Base-by-base conservation (phyloP, 768 basidiomycete species). In the Tulasnella sp. region DNA sequence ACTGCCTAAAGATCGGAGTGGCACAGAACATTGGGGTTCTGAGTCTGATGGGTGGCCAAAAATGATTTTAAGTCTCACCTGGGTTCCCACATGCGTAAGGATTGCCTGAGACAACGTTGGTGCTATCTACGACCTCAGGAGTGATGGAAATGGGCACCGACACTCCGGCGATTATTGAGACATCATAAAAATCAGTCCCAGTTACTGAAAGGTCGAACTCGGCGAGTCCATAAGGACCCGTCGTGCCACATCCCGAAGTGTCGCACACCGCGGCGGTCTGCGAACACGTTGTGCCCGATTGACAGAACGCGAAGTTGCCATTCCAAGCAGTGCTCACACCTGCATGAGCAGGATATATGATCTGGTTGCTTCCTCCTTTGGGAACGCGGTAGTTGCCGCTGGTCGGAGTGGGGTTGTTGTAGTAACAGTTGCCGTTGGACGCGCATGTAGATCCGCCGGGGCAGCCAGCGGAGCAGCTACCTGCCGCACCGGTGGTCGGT, bases 281-380 rank as follows among this genome's bases (percentile, higher is more conserved):
- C 50, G 49, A 51, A 15, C 34, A 52, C 11, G 50, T 52, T 3
- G 59, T 60, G 41, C 49, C 59, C 30, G 38, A 12, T 43, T 51
- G 49, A 49, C 59, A 60, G 31, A 50, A 49, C 9, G 49, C 49
- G 50, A 52, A 60, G 59, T 60, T 60, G 19, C 59, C 59, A 30
- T 49, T 51, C 59, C 59, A 60, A 12, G 59, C 59, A 10, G 51
- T 49, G 49, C 50, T 43, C n/a, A 42, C 49, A 11, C 34, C 59
- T 34, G 49, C 38, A 15, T 60, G 27, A 1, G 49, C 25, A 2
- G 59, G 59, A 44, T 42, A 60, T 24, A 51, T 52, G 42, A 60
- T 29, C 22, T 31, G n/a, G 46, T 51, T 60, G 31, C 38, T 38
- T 34, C 51, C 31, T 10, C 59, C 59, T 41, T 31, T 34, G 15